Conservation (phyloP, 306 rosid genomes). For the Urtica urens region DNA sequence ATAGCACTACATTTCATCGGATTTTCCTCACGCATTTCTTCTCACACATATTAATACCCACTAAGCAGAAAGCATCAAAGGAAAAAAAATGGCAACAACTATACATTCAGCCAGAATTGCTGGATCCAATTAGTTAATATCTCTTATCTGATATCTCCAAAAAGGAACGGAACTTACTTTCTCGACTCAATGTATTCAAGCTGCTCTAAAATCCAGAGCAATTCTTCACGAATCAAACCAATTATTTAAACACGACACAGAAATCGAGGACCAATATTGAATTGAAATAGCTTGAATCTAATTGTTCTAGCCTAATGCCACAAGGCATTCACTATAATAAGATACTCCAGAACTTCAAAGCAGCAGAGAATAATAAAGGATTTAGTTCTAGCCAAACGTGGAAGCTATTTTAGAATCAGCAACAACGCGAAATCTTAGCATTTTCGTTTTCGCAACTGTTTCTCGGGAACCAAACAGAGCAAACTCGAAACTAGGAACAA, state of each 20-base stretch:
- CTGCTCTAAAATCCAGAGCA: neutral
- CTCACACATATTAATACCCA: no score
- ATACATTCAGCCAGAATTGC: neutral
- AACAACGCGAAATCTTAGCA: constrained; percentile 3
- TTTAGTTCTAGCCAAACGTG: constrained; percentile 1
- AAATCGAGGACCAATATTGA: neutral
- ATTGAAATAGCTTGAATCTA: constrained; percentile 5
- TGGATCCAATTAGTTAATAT: constrained; percentile 14
- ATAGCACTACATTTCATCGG: no score
- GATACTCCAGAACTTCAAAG: neutral
- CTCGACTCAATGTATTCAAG: neutral
- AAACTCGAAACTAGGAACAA: constrained; percentile 14
- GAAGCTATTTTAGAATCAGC: neutral
- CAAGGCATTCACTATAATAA: neutral
- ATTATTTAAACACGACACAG: neutral
- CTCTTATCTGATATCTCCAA: neutral
- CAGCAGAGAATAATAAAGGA: neutral
- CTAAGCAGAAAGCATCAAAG: no score
- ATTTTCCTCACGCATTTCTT: no score
- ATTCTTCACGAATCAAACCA: neutral
- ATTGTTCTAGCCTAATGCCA: constrained; percentile 6
- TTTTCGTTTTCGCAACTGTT: constrained; percentile 7
- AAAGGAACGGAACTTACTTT: neutral
- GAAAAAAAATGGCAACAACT: no score
- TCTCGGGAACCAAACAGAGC: constrained; percentile 14